Evolutionary conservation across 768 basidiomycete species (phyloP).

Genomic region (Crassisporium funariophilum): DNA sequence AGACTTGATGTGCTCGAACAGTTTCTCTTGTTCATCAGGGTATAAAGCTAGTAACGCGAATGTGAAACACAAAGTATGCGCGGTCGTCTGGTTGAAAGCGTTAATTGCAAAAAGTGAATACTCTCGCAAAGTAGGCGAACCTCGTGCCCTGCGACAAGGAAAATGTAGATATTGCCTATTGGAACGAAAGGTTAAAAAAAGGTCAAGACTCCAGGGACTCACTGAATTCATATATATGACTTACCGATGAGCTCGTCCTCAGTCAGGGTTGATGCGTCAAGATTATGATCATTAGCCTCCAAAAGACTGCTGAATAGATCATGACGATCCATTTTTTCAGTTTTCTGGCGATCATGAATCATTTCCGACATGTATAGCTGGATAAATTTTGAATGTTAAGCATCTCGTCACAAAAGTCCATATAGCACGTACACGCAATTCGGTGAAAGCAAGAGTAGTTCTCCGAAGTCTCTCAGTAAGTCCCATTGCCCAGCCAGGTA

Average conservation of each 20-base stretch:
- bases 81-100: not conserved
- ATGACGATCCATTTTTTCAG: constrained; percentile 40
- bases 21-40: constrained; percentile 46
- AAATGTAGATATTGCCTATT: constrained; percentile 49
- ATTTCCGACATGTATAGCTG: constrained; percentile 52
- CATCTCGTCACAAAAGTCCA: too few species aligned
- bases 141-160: constrained; percentile 65
- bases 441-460: constrained; percentile 40
- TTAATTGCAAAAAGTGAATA: not conserved
- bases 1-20: constrained; percentile 37
- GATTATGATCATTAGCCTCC: constrained; percentile 46
- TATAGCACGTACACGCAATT: constrained; percentile 39
- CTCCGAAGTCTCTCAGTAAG: constrained; percentile 34
- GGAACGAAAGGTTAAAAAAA: not conserved
- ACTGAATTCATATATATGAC: not conserved
- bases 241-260: constrained; percentile 47
- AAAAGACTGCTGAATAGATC: constrained; percentile 58
- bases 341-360: constrained; percentile 44
- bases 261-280: constrained; percentile 34
- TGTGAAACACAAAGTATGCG: constrained; percentile 40
- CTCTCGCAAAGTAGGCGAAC: constrained; percentile 33
- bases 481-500: constrained; percentile 43
- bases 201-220: too few species aligned
- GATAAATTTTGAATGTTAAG: not conserved
- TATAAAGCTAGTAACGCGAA: constrained; percentile 46